These are phyloP conservation scores for Picochlorum sp. DNA, from an alignment of 139 green algal species.

Conservation along the genomic window DNA sequence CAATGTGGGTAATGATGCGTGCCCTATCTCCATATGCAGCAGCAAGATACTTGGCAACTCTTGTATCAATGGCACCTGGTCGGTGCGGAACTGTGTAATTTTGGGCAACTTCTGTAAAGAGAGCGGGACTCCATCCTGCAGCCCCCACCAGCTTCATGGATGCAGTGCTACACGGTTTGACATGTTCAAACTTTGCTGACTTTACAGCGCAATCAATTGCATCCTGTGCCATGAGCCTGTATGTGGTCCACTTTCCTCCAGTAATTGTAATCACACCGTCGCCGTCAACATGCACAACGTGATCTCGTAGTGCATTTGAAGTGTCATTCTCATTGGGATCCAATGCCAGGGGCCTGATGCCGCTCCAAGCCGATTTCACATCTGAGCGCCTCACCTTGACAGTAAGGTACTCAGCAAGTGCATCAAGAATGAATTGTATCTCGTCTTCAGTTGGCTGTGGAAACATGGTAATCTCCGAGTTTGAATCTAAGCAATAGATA, in stretches of 20 bases:
- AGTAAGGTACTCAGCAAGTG: constrained; percentile 78
- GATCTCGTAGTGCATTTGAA: constrained; percentile 28
- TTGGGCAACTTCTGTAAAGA: constrained; percentile 72
- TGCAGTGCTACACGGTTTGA: constrained; percentile 44
- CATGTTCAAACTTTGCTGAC: constrained; percentile 14
- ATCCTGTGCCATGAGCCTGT: constrained; percentile 83
- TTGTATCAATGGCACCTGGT: constrained; percentile 55
- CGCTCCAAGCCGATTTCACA: constrained; percentile 84
- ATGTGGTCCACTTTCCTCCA: constrained; percentile 97
- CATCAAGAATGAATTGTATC: constrained; percentile 89
- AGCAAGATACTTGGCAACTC: constrained; percentile 53
- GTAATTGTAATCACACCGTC: constrained; percentile 85
- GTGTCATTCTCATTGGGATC: constrained; percentile 53
- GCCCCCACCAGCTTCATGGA: constrained; percentile 62
- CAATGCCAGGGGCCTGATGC: constrained; percentile 80
- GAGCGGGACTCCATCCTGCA: constrained; percentile 40
- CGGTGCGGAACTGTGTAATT: constrained; percentile 67
- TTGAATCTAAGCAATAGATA: constrained; percentile 43
- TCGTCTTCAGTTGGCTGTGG: constrained; percentile 69
- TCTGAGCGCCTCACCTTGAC: constrained; percentile 73
- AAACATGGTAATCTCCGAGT: constrained; percentile 41
- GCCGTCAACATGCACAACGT: constrained; percentile 63
- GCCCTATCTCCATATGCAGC: constrained; percentile 80
- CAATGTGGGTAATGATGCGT: constrained; percentile 49
- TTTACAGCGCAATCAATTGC: constrained; percentile 46